Conservation (phyloP, 2,329 filamentous ascomycete species). For the Venturia asperata region DNA sequence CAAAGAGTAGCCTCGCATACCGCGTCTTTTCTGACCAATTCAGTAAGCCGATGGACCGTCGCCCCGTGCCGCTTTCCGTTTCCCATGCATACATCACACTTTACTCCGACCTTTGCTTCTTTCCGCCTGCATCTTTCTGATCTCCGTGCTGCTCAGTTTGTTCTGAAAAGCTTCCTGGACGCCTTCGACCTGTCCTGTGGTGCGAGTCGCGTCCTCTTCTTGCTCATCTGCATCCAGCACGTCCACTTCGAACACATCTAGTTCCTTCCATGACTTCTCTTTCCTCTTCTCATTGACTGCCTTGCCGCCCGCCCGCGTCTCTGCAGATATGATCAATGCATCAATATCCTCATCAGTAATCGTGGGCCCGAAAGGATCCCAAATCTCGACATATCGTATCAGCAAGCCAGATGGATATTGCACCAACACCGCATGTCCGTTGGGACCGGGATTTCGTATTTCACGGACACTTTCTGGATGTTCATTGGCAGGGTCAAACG, state of each 20-base stretch:
- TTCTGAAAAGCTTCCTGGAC: constrained; percentile 57
- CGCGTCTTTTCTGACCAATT: constrained; percentile 2
- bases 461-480: constrained; percentile 36
- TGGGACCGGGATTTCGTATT: constrained; percentile 32
- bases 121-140: constrained; percentile 44
- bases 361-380: constrained; percentile 84
- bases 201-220: constrained; percentile 27
- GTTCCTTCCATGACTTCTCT: constrained; percentile 65
- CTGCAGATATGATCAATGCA: constrained; percentile 76
- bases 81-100: constrained; percentile 22
- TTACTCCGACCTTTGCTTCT: constrained; percentile 24
- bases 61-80: constrained; percentile 11
- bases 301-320: constrained; percentile 75
- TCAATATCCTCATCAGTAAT: constrained; percentile 73
- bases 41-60: constrained; percentile 13
- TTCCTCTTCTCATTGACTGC: constrained; percentile 78
- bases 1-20: constrained; percentile 8
- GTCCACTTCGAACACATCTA: constrained; percentile 83
- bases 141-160: constrained; percentile 90
- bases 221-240: constrained; percentile 64
- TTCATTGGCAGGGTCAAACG: constrained; percentile 12
- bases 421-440: constrained; percentile 49
- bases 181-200: constrained; percentile 28
- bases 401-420: constrained; percentile 42
- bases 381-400: constrained; percentile 76